Evolutionary conservation across 805 yeast genomes (phyloP).

Genomic region (Zygoascus flipseniorum): DNA sequence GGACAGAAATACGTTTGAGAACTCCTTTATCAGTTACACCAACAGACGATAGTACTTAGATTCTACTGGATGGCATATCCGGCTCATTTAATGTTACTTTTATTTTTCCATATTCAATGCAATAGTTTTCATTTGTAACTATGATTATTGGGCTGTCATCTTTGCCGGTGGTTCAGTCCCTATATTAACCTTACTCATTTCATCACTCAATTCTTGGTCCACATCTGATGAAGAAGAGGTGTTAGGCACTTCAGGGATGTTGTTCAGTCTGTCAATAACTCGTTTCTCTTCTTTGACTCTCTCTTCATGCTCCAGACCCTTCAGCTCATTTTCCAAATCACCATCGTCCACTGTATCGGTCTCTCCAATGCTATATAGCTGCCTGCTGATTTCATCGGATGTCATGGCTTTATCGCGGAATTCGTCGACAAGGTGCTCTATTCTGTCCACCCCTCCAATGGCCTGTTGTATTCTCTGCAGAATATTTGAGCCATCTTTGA

Average conservation of each 20-base stretch:
- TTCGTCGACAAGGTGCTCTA: constrained; percentile 35
- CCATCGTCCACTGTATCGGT: constrained; percentile 20
- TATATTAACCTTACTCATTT: neutral
- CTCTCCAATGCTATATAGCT: constrained; percentile 16
- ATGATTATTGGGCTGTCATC: too few relatives aligned
- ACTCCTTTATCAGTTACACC: neutral
- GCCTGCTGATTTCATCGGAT: constrained; percentile 29
- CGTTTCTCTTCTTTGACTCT: constrained; percentile 12
- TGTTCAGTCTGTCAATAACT: neutral
- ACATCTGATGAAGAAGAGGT: neutral
- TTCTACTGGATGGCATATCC: neutral
- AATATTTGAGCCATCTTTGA: constrained; percentile 31
- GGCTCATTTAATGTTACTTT: too few relatives aligned
- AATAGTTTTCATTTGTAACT: too few relatives aligned
- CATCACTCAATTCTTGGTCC: neutral
- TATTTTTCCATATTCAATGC: too few relatives aligned
- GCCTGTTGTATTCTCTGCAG: constrained; percentile 33
- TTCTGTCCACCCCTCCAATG: constrained; percentile 37
- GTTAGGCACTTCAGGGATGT: constrained; percentile 4
- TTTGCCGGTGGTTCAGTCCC: neutral
- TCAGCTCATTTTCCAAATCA: constrained; percentile 35
- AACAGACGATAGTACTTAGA: neutral
- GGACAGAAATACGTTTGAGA: neutral
- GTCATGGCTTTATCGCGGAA: constrained; percentile 32
- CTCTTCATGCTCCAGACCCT: constrained; percentile 22